Evolutionary conservation across 345 rosid species (phyloP), one percentile per base, ranked within the genome.

Genomic region (Hibiscus trionum): DNA sequence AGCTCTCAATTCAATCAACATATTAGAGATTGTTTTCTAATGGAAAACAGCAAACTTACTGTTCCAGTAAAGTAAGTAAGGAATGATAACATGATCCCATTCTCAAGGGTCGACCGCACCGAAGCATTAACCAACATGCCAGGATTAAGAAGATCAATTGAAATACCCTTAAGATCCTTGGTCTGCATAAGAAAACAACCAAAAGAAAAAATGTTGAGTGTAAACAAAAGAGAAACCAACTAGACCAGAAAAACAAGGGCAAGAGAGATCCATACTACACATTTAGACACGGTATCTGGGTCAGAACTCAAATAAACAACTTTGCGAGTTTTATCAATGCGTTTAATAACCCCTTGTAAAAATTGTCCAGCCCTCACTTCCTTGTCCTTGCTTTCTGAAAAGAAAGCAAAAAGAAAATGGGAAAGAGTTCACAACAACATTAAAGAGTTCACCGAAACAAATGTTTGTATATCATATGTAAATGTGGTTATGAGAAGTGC

Each of bases 41-140:
- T 24, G 53, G 19, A 61, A 72, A 60, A 21, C 64, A 27, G 65
- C 62, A 73, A 78, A 86, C 96, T 87, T 80, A 95, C 99, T 31
- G 97, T 95, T 87, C 99, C 99, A 69, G 89, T 85, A 70, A 92
- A 95, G 81, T 90, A 92, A 16, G 93, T 90, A 33, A 95, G 96
- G 78, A 95, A 95, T 33, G 91, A 85, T 58, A 95, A 80, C 86
- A 95, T 73, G 69, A 95, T 80, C 77, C 99, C 99, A 83, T 92
- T 90, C 82, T 90, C 91, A 70, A 95, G 92, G 58, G 90, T 89
- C 17, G 99, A 87, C 80, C 84, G 87, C 61, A 95, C 96, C 33
- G 87, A 88, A 61, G 96, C 89, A 80, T 83, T 90, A 75, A 95
- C 89, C 97, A 95, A 81, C 97, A 90, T 89, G 78, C 99, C 99